phyloP scores from a whole-genome alignment of 176 grass and related monocot species.

The Oryza coarctata region DNA sequence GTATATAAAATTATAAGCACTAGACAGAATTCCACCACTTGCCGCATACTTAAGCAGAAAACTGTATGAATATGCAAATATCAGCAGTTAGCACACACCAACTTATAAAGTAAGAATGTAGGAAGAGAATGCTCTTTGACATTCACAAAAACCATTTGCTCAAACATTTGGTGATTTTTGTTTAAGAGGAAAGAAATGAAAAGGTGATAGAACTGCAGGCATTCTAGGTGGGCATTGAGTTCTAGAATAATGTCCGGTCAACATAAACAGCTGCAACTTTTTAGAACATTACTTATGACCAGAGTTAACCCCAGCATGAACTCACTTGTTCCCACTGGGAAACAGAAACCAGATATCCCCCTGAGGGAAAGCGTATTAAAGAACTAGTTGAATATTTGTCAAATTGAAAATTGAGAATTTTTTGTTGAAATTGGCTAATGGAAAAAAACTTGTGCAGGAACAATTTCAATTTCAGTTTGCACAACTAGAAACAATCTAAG shows the following conservation, averaged over 20 bases:
- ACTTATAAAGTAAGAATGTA: background rate
- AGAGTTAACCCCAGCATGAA: background rate
- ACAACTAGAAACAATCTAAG: background rate
- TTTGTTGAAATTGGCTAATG: background rate
- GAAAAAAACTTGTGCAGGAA: background rate
- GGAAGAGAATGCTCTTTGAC: background rate
- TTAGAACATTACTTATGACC: slow-evolving; percentile 1
- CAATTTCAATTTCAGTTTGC: slow-evolving; percentile 2
- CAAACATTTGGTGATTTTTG: background rate
- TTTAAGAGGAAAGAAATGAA: background rate
- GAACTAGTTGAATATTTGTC: background rate
- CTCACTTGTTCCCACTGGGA: background rate
- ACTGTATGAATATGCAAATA: background rate
- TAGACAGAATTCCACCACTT: background rate
- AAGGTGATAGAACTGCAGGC: background rate
- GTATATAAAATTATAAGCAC: background rate
- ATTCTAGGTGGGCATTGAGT: background rate
- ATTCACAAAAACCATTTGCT: background rate
- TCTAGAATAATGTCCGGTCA: background rate
- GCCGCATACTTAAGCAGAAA: background rate
- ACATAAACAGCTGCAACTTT: background rate
- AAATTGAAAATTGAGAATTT: background rate
- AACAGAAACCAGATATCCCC: background rate
- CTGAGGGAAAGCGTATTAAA: background rate
- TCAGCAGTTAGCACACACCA: background rate